phyloP scores from a whole-genome alignment of 2,329 filamentous ascomycete species.

The Trichoderma atroviride region DNA sequence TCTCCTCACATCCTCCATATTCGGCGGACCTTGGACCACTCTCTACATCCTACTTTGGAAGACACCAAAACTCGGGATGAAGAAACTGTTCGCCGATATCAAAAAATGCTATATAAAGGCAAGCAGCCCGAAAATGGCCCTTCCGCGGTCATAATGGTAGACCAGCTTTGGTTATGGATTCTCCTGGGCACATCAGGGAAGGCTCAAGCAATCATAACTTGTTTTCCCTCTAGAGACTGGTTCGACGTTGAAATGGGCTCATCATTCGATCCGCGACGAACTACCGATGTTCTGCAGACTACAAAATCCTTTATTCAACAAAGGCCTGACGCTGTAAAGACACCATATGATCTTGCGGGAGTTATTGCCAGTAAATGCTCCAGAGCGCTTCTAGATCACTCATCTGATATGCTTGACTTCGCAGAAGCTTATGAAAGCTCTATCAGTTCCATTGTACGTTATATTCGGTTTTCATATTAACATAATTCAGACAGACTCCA shows the following conservation, averaged over 20 bases:
- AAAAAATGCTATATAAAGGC: neutral
- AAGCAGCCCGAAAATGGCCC: neutral
- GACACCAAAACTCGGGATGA: neutral
- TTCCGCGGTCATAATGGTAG: neutral
- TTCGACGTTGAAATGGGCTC: neutral
- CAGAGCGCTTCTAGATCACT: neutral
- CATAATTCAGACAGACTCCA: too few relatives aligned
- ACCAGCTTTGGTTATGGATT: conserved; percentile 12
- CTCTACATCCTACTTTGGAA: neutral
- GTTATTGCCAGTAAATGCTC: conserved; percentile 6
- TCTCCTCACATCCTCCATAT: neutral
- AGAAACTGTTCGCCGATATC: neutral
- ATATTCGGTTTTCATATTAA: neutral
- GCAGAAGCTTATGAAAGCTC: conserved; percentile 1
- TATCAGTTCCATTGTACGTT: neutral
- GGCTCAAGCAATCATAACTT: neutral
- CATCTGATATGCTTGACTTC: neutral
- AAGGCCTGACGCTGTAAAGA: neutral
- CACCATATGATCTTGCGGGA: conserved; percentile 1
- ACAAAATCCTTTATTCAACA: neutral
- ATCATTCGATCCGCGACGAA: neutral
- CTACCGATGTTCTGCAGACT: neutral
- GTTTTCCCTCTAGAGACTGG: neutral
- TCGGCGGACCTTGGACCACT: neutral
- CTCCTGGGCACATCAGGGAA: neutral